Base-by-base conservation (phyloP, 1,284 basidiomycete species). In the Cryptococcus floricola region DNA sequence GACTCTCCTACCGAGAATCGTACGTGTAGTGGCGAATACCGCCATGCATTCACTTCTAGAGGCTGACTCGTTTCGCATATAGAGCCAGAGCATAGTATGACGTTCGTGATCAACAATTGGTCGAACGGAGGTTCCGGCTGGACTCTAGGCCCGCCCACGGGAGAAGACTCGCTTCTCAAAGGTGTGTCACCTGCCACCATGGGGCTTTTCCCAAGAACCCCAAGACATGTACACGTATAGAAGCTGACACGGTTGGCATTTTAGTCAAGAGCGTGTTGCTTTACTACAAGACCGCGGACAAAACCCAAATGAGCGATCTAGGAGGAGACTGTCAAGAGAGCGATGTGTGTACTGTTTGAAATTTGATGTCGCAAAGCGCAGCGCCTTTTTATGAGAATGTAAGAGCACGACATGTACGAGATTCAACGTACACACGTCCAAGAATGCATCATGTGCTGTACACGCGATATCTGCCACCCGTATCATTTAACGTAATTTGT, bases 251-350 rank as follows among this genome's bases (percentile, higher is more conserved):
- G 23, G 23, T 2, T 23, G 23, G 41, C n/a, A 3, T 42, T n/a
- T 10, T 42, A 49, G 53, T 59, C 19, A 52, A 48, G 37, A 48
- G 44, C 31, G 54, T 59, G 13, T 48, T 59, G 39, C 52, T 56
- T 31, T 59, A 59, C 31, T 59, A 59, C 39, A 49, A 46, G 37
- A 59, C 58, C n/a, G 51, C 56, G 25, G 39, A 48, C 28, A 27
- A 16, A 3, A 16, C 27, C 14, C 16, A 48, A 12, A 48, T 48
- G 23, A 34, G 43, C 25, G 31, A 38, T 31, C 12, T 59, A 7
- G 28, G 23, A 12, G 31, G 44, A 5, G 50, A 44, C 6, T 59
- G 58, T 39, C 31, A 31, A 7, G 42, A 34, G 41, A 45, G 44
- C 19, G 51, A 56, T 38, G 52, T 56, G 3, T 59, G 58, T 49